Base-by-base conservation (phyloP, 257 asterid genomes). In the Linaria vulgaris region DNA sequence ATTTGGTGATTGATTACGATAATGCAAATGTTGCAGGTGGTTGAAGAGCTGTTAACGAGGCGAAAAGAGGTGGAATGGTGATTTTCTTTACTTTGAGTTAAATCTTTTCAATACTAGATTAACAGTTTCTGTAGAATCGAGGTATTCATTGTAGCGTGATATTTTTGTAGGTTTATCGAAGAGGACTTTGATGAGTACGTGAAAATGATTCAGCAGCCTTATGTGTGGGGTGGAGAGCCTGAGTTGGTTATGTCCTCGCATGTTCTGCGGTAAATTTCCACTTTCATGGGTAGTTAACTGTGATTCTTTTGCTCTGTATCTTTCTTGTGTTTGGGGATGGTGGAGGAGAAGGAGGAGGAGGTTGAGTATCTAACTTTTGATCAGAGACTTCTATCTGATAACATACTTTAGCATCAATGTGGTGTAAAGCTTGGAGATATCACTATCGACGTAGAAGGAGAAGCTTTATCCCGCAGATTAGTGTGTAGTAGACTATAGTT, bases 221-320 rank as follows among this genome's bases (percentile, higher is more conserved):
- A 82, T 68, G 83, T 79, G 50, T 90, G 97, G 97, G 96, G 97
- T 55, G 97, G 97, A 62, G 97, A 90, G 65, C 94, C 94, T 1
- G 96, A 90, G 77, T 66, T 90, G 64, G 76, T 85, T 15, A 88
- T 90, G 97, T 75, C 94, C 61, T 85, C 97, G 49, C 95, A 90
- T 80, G 88, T 90, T 60, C 88, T 88, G 12, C 78, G 79, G 97
- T 90, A 59, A 83, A 87, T 74, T 39, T 46, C 22, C 56, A 24
- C 9, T 25, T 12, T 34, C 41, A 34, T 34, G 9, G 1, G n/a
- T 15, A 50, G 3, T 50, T 21, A 19, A 21, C 10, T 21, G 6
- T 22, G 56, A 21, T 22, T n/a, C 22, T n/a, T n/a, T n/a, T n/a
- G 21, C 14, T 52, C 39, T 11, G 17, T 3, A 23, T n/a, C 38